phyloP scores from a whole-genome alignment of 495 filamentous ascomycete genomes.

The Penicillium dipodomyicola region DNA sequence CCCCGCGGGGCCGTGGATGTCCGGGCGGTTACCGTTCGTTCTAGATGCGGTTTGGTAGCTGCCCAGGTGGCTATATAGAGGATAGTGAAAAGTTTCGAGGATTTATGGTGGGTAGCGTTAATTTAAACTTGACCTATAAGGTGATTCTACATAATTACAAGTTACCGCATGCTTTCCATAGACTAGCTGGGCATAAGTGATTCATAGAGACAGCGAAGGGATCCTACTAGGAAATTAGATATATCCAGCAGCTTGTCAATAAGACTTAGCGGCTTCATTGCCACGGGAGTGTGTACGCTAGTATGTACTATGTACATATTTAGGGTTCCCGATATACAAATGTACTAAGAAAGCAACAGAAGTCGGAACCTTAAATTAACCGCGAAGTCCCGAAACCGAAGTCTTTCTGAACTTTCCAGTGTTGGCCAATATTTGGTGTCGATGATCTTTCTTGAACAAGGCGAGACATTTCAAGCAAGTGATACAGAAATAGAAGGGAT shows the following conservation, averaged over 20 bases:
- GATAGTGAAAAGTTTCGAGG: not conserved
- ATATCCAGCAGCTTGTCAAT: not conserved
- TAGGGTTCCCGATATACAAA: not conserved
- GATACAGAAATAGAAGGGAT: too few relatives aligned
- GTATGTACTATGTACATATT: not conserved
- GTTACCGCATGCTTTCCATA: not conserved
- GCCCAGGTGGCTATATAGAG: not conserved
- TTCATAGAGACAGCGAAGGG: too few relatives aligned
- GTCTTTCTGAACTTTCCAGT: not conserved
- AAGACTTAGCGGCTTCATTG: not conserved
- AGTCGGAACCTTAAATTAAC: not conserved
- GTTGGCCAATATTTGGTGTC: too few relatives aligned
- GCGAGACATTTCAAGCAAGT: too few relatives aligned
- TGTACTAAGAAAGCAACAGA: not conserved
- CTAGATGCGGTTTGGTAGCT: not conserved
- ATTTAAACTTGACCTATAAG: not conserved
- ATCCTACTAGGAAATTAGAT: not conserved
- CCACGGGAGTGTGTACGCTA: not conserved
- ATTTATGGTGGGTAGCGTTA: not conserved
- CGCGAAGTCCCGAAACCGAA: not conserved
- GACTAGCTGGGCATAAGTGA: not conserved
- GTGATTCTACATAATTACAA: not conserved
- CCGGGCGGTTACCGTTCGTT: not conserved
- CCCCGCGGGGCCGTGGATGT: too few relatives aligned
- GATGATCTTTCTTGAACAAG: too few relatives aligned